Evolutionary conservation across 2,329 filamentous ascomycete species (phyloP), one percentile per base, ranked within the genome.

Genomic region (Aspergillus aculeatinus): DNA sequence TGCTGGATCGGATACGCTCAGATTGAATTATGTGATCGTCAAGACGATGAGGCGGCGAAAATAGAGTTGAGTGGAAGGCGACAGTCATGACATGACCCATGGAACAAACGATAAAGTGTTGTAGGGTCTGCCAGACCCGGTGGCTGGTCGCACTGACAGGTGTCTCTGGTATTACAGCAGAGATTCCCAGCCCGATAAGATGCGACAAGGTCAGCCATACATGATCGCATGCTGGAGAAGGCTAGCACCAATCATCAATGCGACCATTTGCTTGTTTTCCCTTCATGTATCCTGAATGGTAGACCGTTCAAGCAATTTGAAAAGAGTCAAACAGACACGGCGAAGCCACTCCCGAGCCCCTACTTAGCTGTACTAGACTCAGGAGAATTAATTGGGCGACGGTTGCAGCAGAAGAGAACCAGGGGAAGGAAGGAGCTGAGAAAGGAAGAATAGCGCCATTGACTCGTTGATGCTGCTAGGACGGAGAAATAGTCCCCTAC

Each of bases 401-500:
- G 51, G 44, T 39, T 39, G 39, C 35, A 47, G 47, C 14, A 47
- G 52, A 25, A 47, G 47, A 39, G 52, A 42, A 42, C 39, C 47
- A 35, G 42, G 49, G 23, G 49, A 21, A 29, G 33, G 12, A 16
- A 35, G 33, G 33, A 35, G 33, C 33, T 35, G 14, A 12, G 33
- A 16, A 16, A 35, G 14, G 33, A 35, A 35, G 33, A 35, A 29
- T 2, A 35, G 31, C 50, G 23, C 39, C 39, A 44, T 56, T 60
- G 60, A 62, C 55, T 55, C 59, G 51, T 48, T 55, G 57, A 58
- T 58, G 48, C 23, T 54, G 23, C 48, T 25, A 44, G 50, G 51
- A 27, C 52, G 56, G 53, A 57, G 49, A 27, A 61, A 58, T 57
- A 61, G 59, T 63, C 60, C 62, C 55, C 63, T 60, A 63, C 63